Conservation (phyloP, 768 basidiomycete species). For the Leccinum truebloodii region DNA sequence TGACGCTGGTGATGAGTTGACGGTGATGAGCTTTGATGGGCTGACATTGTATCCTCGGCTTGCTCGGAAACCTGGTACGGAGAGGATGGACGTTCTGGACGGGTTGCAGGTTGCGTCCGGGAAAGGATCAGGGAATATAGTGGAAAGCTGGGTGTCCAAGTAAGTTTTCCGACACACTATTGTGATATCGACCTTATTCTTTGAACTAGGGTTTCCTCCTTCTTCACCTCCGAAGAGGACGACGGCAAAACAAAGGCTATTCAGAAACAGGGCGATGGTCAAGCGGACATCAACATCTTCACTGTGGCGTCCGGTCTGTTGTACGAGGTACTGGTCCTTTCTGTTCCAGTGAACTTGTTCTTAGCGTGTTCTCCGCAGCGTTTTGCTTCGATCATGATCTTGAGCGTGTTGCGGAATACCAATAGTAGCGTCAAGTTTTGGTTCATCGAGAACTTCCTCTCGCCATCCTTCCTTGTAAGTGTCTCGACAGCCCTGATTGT, state of each 20-base stretch:
- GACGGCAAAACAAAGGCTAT: conserved; percentile 18
- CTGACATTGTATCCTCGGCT: conserved; percentile 86
- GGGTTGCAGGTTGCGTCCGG: conserved; percentile 37
- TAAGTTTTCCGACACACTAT: conserved; percentile 29
- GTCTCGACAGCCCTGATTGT: not conserved
- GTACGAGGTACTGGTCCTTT: conserved; percentile 72
- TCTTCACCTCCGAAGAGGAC: conserved; percentile 39
- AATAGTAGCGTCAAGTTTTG: conserved; percentile 97
- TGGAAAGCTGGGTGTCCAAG: conserved; percentile 55
- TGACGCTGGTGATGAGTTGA: conserved; percentile 70
- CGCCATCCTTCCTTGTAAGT: conserved; percentile 90
- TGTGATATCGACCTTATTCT: conserved; percentile 7
- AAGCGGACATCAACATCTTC: conserved; percentile 98
- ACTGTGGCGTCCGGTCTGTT: conserved; percentile 96
- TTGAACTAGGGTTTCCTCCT: conserved; percentile 42
- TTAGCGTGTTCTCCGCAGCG: conserved; percentile 51
- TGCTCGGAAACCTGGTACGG: conserved; percentile 70
- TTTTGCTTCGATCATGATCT: conserved; percentile 97
- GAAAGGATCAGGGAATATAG: conserved; percentile 38
- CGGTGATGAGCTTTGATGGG: conserved; percentile 88
- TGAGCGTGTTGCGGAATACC: conserved; percentile 93
- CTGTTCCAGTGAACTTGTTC: not conserved
- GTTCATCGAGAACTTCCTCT: conserved; percentile 99
- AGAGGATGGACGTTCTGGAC: conserved; percentile 75
- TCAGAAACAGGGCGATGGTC: conserved; percentile 36